Percentiles rank a stretch among this genome's conserved stretches.
These are phyloP conservation scores for Lophium mytilinum DNA, from an alignment of 495 filamentous ascomycete species.

Conservation along the genomic window DNA sequence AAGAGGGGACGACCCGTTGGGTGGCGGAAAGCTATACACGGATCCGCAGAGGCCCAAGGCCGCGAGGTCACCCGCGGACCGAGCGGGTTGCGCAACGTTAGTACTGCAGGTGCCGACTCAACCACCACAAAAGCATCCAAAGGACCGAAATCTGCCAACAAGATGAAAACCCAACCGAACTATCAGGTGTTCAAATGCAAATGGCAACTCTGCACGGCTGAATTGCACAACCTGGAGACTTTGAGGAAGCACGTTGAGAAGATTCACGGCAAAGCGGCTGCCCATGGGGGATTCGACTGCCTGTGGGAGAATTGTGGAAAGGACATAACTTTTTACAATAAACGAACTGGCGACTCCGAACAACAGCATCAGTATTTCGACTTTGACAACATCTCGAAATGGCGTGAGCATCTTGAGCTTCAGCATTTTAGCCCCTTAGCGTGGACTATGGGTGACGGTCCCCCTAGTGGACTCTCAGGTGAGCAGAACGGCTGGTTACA, in stretches of 20 bases:
- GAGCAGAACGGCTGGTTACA: conserved; percentile 2
- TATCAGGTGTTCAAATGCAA: conserved; percentile 50
- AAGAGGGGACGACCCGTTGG: conserved; percentile 37
- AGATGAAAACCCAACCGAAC: conserved; percentile 8
- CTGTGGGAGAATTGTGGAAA: conserved; percentile 41
- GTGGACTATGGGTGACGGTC: conserved; percentile 63
- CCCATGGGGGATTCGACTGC: conserved; percentile 31
- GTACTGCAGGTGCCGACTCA: not conserved
- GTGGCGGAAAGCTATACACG: conserved; percentile 35
- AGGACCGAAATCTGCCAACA: not conserved
- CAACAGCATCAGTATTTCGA: conserved; percentile 15
- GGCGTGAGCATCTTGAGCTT: conserved; percentile 53
- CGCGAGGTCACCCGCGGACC: conserved; percentile 1
- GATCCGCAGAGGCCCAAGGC: conserved; percentile 11
- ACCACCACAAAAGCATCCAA: not conserved
- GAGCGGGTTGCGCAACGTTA: conserved; percentile 14
- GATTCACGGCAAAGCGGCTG: conserved; percentile 38
- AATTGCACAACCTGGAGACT: conserved; percentile 67
- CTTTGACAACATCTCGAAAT: conserved; percentile 36
- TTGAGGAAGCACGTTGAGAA: conserved; percentile 59
- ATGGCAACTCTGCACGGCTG: conserved; percentile 58
- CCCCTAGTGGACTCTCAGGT: conserved; percentile 38
- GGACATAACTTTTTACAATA: conserved; percentile 17
- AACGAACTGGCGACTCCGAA: conserved; percentile 19
- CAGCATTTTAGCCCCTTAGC: conserved; percentile 51